These are phyloP conservation scores for Teratosphaeria nubilosa DNA, from an alignment of 2,329 filamentous ascomycete species.

Conservation along the genomic window DNA sequence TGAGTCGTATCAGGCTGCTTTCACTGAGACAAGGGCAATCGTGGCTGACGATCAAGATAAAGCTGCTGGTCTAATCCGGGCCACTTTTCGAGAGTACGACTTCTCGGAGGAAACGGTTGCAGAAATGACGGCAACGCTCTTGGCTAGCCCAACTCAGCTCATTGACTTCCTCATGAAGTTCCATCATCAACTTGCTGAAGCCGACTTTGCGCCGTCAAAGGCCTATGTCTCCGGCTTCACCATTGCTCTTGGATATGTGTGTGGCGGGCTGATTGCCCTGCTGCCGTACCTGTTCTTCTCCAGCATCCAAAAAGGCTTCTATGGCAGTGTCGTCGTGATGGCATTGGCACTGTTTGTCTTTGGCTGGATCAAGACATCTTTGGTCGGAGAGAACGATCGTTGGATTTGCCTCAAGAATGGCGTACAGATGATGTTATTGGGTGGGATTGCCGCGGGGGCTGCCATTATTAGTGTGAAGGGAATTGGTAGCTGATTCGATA, in stretches of 20 bases:
- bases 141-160: conserved; percentile 22
- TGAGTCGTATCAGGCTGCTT: conserved; percentile 39
- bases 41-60: conserved; percentile 29
- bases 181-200: conserved; percentile 36
- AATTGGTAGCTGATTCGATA: conserved; percentile 30
- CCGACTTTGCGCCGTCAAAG: conserved; percentile 31
- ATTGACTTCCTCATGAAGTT: conserved; percentile 40
- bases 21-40: conserved; percentile 32
- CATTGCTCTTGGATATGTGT: conserved; percentile 58
- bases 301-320: conserved; percentile 40
- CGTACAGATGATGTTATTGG: conserved; percentile 54
- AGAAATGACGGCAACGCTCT: conserved; percentile 10
- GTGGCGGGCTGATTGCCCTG: conserved; percentile 61
- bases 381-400: conserved; percentile 33
- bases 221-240: conserved; percentile 49
- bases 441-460: conserved; percentile 54
- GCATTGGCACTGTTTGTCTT: conserved; percentile 51
- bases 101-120: conserved; percentile 26
- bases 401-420: conserved; percentile 50
- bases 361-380: conserved; percentile 54
- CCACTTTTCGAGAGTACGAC: conserved; percentile 32
- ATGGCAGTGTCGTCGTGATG: conserved; percentile 52
- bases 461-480: conserved; percentile 53
- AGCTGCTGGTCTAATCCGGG: conserved; percentile 30
- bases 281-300: conserved; percentile 55